phyloP scores from a whole-genome alignment of 495 filamentous ascomycete species.

The Pseudevernia furfuracea region DNA sequence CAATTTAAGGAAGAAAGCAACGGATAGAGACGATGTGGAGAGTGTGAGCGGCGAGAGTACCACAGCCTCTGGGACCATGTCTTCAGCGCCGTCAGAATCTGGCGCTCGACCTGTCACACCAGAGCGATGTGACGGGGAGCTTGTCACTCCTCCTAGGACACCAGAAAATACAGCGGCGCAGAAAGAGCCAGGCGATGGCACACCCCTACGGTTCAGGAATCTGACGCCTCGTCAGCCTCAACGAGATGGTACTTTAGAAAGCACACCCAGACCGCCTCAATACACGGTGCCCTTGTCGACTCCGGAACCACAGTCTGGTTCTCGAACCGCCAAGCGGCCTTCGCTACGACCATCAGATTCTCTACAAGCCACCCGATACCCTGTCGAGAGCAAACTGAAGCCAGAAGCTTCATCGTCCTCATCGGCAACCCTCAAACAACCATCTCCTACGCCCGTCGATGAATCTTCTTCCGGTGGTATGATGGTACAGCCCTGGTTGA shows the following conservation, averaged over 20 bases:
- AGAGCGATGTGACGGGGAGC: slow-evolving; percentile 42
- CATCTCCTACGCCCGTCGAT: slow-evolving; percentile 15
- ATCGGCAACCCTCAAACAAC: not conserved
- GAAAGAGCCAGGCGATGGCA: slow-evolving; percentile 16
- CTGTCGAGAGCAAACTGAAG: slow-evolving; percentile 1
- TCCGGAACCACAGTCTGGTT: not conserved
- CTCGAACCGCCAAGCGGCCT: slow-evolving; percentile 1
- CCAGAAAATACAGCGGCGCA: slow-evolving; percentile 31
- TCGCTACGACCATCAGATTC: slow-evolving; percentile 7
- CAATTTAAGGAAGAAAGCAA: slow-evolving; percentile 64
- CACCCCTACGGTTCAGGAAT: slow-evolving; percentile 17
- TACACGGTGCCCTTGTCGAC: slow-evolving; percentile 1
- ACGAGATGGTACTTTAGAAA: slow-evolving; percentile 7
- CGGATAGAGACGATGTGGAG: slow-evolving; percentile 45
- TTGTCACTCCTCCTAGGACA: slow-evolving; percentile 39
- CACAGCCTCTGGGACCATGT: slow-evolving; percentile 32
- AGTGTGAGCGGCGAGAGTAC: slow-evolving; percentile 48
- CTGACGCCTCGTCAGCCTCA: slow-evolving; percentile 26
- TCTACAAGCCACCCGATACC: slow-evolving; percentile 9
- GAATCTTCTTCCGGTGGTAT: slow-evolving; percentile 43
- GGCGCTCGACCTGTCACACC: slow-evolving; percentile 44
- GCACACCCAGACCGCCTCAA: slow-evolving; percentile 12
- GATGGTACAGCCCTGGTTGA: slow-evolving; percentile 79
- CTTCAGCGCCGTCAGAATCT: slow-evolving; percentile 39
- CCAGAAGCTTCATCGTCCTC: not conserved